Conservation (phyloP, 2,329 filamentous ascomycete genomes). For the Fragosphaeria purpurea region DNA sequence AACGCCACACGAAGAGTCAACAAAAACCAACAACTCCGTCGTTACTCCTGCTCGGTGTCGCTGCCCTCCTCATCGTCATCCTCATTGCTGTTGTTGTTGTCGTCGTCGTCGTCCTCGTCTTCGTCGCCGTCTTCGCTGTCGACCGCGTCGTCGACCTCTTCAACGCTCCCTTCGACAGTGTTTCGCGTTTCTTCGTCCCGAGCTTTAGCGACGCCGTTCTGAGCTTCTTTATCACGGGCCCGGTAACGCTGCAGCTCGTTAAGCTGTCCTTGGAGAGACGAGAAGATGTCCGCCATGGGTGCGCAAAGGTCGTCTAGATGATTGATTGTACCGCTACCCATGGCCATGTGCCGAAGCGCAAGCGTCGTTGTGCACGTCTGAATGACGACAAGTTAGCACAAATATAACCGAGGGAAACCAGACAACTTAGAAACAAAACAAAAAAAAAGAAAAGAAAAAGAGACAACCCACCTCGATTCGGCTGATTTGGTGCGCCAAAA, state of each 20-base stretch:
- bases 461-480: constrained; percentile 71
- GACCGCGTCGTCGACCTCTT: constrained; percentile 17
- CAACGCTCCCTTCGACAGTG: constrained; percentile 20
- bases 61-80: constrained; percentile 18
- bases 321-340: constrained; percentile 52
- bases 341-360: constrained; percentile 66
- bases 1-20: background rate
- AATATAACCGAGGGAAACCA: background rate
- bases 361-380: constrained; percentile 77
- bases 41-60: constrained; percentile 25
- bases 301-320: constrained; percentile 63
- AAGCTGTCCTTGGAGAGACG: constrained; percentile 49
- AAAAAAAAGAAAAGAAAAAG: background rate
- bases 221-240: constrained; percentile 32
- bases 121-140: background rate
- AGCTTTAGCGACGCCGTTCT: too few relatives aligned
- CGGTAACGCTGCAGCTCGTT: constrained; percentile 55
- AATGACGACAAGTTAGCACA: background rate
- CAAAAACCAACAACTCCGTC: background rate
- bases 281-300: constrained; percentile 65
- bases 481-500: constrained; percentile 90
- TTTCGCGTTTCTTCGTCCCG: too few relatives aligned
- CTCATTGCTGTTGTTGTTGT: constrained; percentile 10
- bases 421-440: background rate
- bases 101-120: constrained; percentile 3